Evolutionary conservation across 306 rosid genomes (phyloP).

Genomic region (Fagus sylvatica): DNA sequence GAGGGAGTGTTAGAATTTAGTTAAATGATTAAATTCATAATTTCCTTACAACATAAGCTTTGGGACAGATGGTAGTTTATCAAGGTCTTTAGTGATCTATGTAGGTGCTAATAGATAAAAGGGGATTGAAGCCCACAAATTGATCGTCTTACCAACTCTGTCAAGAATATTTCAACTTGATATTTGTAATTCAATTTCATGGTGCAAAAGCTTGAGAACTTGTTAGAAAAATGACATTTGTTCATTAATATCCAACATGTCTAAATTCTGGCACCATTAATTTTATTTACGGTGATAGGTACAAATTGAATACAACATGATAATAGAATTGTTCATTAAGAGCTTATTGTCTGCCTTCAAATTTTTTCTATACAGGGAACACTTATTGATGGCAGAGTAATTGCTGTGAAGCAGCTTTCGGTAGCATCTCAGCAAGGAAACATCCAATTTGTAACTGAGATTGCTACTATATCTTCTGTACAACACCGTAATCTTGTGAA

Average conservation of each 20-base stretch:
- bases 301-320: neutral
- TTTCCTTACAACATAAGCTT: too few species aligned
- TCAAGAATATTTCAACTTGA: too few species aligned
- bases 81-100: too few species aligned
- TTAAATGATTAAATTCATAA: too few species aligned
- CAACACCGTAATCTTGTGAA: slow-evolving; percentile 85
- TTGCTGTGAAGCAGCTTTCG: slow-evolving; percentile 85
- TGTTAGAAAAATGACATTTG: too few species aligned
- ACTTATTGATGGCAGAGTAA: slow-evolving; percentile 69
- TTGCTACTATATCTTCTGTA: slow-evolving; percentile 81
- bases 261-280: neutral
- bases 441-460: slow-evolving; percentile 76
- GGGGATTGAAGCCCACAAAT: too few species aligned
- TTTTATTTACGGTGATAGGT: neutral
- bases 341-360: neutral
- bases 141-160: too few species aligned
- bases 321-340: neutral
- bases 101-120: too few species aligned
- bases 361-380: slow-evolving; percentile 51
- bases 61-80: too few species aligned
- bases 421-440: slow-evolving; percentile 84
- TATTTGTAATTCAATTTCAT: too few species aligned
- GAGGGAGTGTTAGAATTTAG: too few species aligned
- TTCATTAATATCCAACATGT: neutral
- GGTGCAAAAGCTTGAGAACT: too few species aligned